Evolutionary conservation across 2,329 filamentous ascomycete genomes (phyloP).

Genomic region (Aspergillus floridensis): DNA sequence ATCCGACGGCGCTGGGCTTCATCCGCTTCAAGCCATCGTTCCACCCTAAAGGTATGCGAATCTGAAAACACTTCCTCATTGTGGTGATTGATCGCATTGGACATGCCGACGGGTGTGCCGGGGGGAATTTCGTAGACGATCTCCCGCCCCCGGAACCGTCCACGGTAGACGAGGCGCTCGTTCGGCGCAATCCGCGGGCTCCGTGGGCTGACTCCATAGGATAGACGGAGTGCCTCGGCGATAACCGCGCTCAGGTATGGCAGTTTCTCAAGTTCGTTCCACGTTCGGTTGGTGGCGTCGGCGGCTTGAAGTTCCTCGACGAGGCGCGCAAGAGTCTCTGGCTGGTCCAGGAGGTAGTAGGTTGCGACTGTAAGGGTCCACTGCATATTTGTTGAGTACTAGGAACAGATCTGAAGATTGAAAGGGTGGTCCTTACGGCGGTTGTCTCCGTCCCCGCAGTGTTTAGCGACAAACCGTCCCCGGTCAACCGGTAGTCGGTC

Average conservation of each 20-base stretch:
- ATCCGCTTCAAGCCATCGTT: conserved; percentile 38
- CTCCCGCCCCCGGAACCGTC: neutral
- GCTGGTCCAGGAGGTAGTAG: neutral
- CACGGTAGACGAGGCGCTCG: neutral
- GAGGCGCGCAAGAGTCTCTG: neutral
- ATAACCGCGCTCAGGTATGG: neutral
- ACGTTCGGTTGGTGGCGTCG: neutral
- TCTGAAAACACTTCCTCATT: conserved; percentile 39
- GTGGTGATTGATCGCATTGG: conserved; percentile 35
- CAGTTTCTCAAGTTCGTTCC: neutral
- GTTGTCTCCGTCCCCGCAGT: neutral
- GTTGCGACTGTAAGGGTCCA: neutral
- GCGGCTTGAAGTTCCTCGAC: neutral
- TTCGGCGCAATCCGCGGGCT: neutral
- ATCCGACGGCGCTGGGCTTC: conserved; percentile 26
- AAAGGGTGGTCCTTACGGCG: neutral
- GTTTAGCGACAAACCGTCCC: neutral
- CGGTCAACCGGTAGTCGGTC: neutral
- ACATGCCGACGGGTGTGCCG: conserved; percentile 25
- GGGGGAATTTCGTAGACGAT: neutral
- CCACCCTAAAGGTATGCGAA: conserved; percentile 34
- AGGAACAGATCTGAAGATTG: neutral
- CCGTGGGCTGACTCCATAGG: neutral
- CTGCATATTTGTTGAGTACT: neutral
- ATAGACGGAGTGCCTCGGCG: neutral